Conservation (phyloP, 306 rosid species). For the Malus orientalis region DNA sequence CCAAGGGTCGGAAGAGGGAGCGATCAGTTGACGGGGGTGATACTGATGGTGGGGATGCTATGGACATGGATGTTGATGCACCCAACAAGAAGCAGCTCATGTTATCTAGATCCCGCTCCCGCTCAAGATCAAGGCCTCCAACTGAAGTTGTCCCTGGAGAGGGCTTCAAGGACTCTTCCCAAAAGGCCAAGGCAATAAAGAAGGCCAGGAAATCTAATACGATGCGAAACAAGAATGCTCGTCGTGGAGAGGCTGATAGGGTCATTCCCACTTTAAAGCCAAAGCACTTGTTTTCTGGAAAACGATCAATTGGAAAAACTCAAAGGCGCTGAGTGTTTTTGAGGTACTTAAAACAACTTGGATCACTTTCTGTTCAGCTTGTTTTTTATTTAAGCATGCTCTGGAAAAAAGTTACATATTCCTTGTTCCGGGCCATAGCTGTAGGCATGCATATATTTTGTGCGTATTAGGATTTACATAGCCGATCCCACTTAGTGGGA, state of each 20-base stretch:
- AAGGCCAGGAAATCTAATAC: slow-evolving; percentile 55
- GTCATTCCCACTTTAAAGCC: slow-evolving; percentile 72
- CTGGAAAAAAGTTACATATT: not conserved
- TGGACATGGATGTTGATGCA: slow-evolving; percentile 41
- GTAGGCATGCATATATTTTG: not conserved
- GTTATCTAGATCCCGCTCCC: slow-evolving; percentile 45
- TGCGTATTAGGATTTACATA: not conserved
- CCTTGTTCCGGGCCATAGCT: not conserved
- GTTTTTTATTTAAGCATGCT: not conserved
- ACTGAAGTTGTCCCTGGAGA: slow-evolving; percentile 76
- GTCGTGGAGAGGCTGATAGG: slow-evolving; percentile 90
- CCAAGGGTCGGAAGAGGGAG: slow-evolving; percentile 66
- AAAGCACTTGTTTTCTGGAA: slow-evolving; percentile 79
- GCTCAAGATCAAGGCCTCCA: slow-evolving; percentile 56
- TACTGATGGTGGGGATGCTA: slow-evolving; percentile 35
- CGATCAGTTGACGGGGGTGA: slow-evolving; percentile 45
- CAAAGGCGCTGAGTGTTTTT: slow-evolving; percentile 47
- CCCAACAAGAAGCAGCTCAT: slow-evolving; percentile 58
- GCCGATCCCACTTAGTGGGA: too few relatives aligned
- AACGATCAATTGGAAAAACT: slow-evolving; percentile 66
- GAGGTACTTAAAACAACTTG: slow-evolving; percentile 11
- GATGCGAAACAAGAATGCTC: slow-evolving; percentile 73
- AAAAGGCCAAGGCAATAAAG: slow-evolving; percentile 61
- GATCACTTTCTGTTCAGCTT: not conserved
- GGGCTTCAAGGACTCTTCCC: slow-evolving; percentile 66